Base-by-base conservation (phyloP, 2,329 filamentous ascomycete genomes). In the Magnaporthiopsis poae region DNA sequence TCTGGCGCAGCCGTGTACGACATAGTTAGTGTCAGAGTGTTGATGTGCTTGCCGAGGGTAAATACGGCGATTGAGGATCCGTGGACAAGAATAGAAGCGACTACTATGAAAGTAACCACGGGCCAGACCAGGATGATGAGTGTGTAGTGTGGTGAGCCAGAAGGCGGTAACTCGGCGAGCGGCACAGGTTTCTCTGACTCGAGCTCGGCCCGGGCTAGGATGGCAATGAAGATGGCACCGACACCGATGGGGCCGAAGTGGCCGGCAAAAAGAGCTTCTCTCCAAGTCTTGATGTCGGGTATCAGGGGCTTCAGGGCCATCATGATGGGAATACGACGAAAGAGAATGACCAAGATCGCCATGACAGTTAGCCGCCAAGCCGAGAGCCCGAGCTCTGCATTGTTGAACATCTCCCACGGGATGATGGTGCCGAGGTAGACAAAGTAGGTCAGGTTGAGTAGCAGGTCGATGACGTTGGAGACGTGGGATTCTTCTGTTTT, bases 401-500 rank as follows among this genome's bases (percentile, higher is more conserved):
- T 82, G 80, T 98, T 96, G 83, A 88, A 99, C 75, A 92, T 88
- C 72, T 90, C 86, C 95, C 95, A 99, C 0, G 95, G 95, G 69
- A 99, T 95, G 76, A 99, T 97, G 66, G 95, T 92, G 65, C 95
- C 95, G 70, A 99, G 90, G 76, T 95, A 99, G 71, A 99, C 95
- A 77, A 99, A 99, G 78, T 98, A 99, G 2, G 94, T 86, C 87
- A 99, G 85, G 35, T 99, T 99, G 80, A 99, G 88, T 68, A 99
- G 81, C 76, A 99, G 79, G 81, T 99, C 95, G 74, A 99, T 99
- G 75, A 99, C 95, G 86, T 99, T 98, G 76, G 94, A 98, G 12
- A 99, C 95, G 76, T 98, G 95, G 0, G 95, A 94, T 77, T 99
- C 95, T 75, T 99, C 95, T 0, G 95, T 99, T 82, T 97, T 97